These are phyloP conservation scores for Malassezia cuniculi DNA, from an alignment of 1,284 basidiomycete genomes.

Conservation along the genomic window DNA sequence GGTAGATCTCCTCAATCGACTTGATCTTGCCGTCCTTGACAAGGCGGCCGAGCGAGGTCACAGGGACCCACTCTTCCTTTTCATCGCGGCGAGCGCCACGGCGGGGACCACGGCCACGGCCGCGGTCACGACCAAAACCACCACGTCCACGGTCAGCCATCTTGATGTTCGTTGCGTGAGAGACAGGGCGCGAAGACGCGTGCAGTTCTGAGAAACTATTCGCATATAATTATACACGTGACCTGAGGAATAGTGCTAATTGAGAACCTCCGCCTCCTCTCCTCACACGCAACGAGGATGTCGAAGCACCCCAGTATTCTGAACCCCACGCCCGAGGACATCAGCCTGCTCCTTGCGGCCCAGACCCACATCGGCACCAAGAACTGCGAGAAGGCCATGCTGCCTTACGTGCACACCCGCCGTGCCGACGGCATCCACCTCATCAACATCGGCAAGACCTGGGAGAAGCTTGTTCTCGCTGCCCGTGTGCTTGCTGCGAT, in stretches of 20 bases:
- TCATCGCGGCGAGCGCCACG: slow-evolving; percentile 95
- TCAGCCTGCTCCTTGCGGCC: slow-evolving; percentile 82
- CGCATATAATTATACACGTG: too few relatives aligned
- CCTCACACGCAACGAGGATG: slow-evolving; percentile 23
- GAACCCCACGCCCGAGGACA: slow-evolving; percentile 90
- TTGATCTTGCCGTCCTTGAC: slow-evolving; percentile 99
- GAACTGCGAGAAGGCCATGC: slow-evolving; percentile 99
- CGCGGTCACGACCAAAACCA: slow-evolving; percentile 49
- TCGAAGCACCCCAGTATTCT: slow-evolving; percentile 79
- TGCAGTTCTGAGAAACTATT: too few relatives aligned
- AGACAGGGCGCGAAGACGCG: too few relatives aligned
- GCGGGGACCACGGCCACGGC: slow-evolving; percentile 70
- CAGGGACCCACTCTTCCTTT: slow-evolving; percentile 84
- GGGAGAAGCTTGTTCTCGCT: slow-evolving; percentile 70
- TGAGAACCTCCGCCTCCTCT: slow-evolving; percentile 13
- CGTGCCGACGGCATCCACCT: slow-evolving; percentile 90
- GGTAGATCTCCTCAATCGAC: slow-evolving; percentile 99
- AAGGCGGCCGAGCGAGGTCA: slow-evolving; percentile 97
- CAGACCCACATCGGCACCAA: slow-evolving; percentile 78
- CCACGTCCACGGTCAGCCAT: slow-evolving; percentile 51
- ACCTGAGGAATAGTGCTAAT: slow-evolving; percentile 3
- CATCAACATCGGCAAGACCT: slow-evolving; percentile 97
- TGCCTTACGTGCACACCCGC: slow-evolving; percentile 93
- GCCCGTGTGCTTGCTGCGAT: slow-evolving; percentile 50
- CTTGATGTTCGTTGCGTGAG: slow-evolving; percentile 14